phyloP scores from a whole-genome alignment of 2,329 filamentous ascomycete species.

The Cadophora sp. region DNA sequence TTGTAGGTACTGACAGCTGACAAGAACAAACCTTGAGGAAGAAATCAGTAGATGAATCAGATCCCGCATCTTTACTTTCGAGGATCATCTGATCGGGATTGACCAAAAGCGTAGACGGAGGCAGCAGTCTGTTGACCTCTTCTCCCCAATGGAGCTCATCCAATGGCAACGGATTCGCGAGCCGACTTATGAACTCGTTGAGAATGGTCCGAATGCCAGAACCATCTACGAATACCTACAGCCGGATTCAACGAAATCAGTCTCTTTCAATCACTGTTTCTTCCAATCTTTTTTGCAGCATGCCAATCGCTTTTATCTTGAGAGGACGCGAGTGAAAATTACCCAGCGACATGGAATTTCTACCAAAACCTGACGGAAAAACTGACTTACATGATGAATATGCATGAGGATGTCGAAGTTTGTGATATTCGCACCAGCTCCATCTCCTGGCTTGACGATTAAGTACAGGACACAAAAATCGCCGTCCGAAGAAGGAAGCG shows the following conservation, averaged over 20 bases:
- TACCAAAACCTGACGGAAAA: too few relatives aligned
- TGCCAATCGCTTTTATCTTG: too few relatives aligned
- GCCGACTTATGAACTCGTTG: conserved; percentile 19
- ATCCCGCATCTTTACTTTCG: too few relatives aligned
- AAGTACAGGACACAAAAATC: neutral
- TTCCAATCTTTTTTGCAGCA: too few relatives aligned
- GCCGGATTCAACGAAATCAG: neutral
- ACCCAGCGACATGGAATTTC: neutral
- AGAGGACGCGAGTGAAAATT: too few relatives aligned
- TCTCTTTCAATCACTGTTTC: too few relatives aligned
- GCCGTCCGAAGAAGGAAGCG: neutral
- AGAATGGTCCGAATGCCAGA: conserved; percentile 21
- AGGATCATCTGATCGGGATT: conserved; percentile 5
- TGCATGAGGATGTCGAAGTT: neutral
- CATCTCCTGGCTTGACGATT: neutral
- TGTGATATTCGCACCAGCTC: neutral
- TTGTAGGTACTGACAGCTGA: neutral
- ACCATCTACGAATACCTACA: conserved; percentile 22
- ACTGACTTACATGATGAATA: neutral
- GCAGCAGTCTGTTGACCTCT: conserved; percentile 19
- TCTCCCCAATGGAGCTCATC: conserved; percentile 18
- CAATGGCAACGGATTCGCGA: conserved; percentile 10
- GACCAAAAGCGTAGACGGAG: conserved; percentile 5
- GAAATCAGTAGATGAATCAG: neutral
- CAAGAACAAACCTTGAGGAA: neutral